Conservation (phyloP, 306 rosid genomes). For the Alnus glutinosa region DNA sequence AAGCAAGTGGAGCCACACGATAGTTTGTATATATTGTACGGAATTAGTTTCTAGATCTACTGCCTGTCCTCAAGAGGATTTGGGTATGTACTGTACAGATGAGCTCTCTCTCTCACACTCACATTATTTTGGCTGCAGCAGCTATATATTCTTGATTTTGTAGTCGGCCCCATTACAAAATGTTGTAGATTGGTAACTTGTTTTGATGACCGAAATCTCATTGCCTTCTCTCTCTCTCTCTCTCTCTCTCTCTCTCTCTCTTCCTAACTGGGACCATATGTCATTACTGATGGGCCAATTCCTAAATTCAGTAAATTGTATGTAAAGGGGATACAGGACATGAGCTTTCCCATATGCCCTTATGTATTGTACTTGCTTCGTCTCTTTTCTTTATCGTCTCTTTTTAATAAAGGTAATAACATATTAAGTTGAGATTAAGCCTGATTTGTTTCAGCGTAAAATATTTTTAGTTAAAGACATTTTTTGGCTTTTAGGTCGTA, state of each 20-base stretch:
- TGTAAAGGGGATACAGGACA: no score
- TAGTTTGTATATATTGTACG: conserved; percentile 16
- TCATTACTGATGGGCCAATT: no score
- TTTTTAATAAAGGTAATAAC: no score
- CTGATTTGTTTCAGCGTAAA: no score
- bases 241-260: background rate
- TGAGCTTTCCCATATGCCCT: no score
- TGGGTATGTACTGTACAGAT: conserved; percentile 4
- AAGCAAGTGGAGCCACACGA: background rate
- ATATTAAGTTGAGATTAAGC: no score
- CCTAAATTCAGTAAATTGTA: no score
- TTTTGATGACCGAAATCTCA: background rate
- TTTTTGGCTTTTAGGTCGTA: no score
- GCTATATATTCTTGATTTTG: background rate
- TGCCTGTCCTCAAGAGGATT: background rate
- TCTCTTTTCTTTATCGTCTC: background rate
- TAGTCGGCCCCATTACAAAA: background rate
- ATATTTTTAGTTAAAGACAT: no score
- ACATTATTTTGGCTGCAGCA: conserved; percentile 2
- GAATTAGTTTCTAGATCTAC: background rate
- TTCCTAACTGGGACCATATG: no score
- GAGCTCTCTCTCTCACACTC: background rate
- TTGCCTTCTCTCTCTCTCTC: background rate
- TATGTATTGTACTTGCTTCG: no score
- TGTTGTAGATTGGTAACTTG: background rate